Evolutionary conservation across 2,329 filamentous ascomycete species (phyloP), one percentile per base, ranked within the genome.

Genomic region (Pseudogymnoascus sp.): DNA sequence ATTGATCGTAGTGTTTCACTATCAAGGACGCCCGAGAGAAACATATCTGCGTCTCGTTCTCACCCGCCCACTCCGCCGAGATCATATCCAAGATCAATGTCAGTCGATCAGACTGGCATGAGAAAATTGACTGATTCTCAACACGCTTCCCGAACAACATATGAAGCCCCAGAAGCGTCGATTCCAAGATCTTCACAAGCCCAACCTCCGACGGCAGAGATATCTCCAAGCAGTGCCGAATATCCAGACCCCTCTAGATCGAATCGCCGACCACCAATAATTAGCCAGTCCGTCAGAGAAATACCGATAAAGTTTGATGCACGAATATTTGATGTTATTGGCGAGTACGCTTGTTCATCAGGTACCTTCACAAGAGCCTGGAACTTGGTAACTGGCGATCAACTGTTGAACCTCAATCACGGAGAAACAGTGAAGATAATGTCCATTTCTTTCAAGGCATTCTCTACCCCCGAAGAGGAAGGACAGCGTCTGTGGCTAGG

Each of bases 361-460:
- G 95, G 93, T 4, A 88, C 90, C 66, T 81, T 95, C 65, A 97
- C 93, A 1, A 85, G 91, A 65, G 90, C 93, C 0, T 99, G 95
- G 93, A 93, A 88, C 72, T 75, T 96, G 23, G 77, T 86, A 9
- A 91, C 91, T 61, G 93, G 93, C 2, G 90, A 96, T 68, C 81
- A 90, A 60, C 72, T 96, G 12, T 84, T 96, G 81, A 95, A 86
- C 68, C 76, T 96, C 66, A 83, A 87, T 60, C 93, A 96, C 73
- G 89, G 89, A 1, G 95, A 99, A 71, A 91, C 89, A 1, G 81
- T 91, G 65, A 96, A 90, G 72, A 88, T 90, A 6, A 88, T 91
- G 1, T 86, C 92, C 1, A 79, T 97, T 5, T 83, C 86, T 0
- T 99, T 99, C 76, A 96, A 96, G 72, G 92, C 93, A 2, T 89